phyloP scores from a whole-genome alignment of 1,284 basidiomycete genomes.

The Dichomitus squalens region DNA sequence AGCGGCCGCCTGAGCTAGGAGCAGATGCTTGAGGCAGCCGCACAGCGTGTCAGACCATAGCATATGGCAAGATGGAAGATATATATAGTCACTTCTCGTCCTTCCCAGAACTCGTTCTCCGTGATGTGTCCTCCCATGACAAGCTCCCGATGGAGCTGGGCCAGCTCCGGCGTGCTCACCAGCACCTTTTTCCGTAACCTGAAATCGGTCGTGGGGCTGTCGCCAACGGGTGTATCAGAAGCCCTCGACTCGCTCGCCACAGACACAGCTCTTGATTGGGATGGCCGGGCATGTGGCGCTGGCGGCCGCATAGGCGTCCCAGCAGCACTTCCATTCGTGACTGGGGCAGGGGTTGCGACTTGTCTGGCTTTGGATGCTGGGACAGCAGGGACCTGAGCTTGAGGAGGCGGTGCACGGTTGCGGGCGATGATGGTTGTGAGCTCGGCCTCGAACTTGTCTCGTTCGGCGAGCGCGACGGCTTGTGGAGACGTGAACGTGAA shows the following conservation, averaged over 20 bases:
- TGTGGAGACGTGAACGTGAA: constrained; percentile 77
- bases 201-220: constrained; percentile 61
- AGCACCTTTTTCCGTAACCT: constrained; percentile 80
- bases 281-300: constrained; percentile 32
- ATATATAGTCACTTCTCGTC: constrained; percentile 71
- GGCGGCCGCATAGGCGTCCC: constrained; percentile 19
- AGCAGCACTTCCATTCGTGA: constrained; percentile 28
- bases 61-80: not conserved
- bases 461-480: constrained; percentile 60
- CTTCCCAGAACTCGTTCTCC: constrained; percentile 95
- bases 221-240: constrained; percentile 57
- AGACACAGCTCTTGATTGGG: constrained; percentile 61
- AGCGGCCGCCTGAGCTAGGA: constrained; percentile 70
- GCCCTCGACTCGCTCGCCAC: constrained; percentile 58
- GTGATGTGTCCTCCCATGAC: constrained; percentile 85
- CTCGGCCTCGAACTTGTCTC: constrained; percentile 79
- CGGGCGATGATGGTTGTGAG: constrained; percentile 73
- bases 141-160: constrained; percentile 80
- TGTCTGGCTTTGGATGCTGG: constrained; percentile 1
- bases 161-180: constrained; percentile 74
- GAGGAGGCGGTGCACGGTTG: constrained; percentile 45
- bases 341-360: constrained; percentile 24
- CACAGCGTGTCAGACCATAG: constrained; percentile 6
- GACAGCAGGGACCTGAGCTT: not conserved
- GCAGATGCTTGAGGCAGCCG: constrained; percentile 56